Conservation (phyloP, 2,329 filamentous ascomycete genomes). For the Pseudopyricularia javanii region DNA sequence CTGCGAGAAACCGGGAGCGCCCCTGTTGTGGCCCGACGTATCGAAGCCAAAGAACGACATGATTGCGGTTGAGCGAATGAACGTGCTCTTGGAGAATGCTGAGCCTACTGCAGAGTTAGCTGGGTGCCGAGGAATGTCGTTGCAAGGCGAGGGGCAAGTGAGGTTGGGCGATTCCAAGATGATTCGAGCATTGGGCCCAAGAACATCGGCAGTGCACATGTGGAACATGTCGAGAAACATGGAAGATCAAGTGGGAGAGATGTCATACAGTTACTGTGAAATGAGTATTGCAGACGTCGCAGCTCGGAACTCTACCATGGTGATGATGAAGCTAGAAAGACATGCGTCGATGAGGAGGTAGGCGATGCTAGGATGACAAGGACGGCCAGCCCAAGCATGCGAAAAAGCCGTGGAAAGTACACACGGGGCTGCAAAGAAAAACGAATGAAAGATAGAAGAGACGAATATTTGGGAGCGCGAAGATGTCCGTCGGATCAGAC, state of each 20-base stretch:
- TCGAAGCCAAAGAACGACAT: constrained; percentile 96
- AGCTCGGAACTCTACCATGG: constrained; percentile 2
- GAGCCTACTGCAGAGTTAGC: background rate
- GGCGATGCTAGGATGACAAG: background rate
- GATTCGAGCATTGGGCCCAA: background rate
- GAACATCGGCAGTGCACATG: background rate
- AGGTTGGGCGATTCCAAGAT: background rate
- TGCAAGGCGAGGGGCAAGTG: background rate
- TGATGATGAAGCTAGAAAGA: constrained; percentile 1
- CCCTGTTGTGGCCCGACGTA: constrained; percentile 53
- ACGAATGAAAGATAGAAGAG: background rate
- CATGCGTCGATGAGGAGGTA: background rate
- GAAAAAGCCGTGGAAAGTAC: background rate
- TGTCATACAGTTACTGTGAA: constrained; percentile 2
- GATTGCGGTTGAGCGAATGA: background rate
- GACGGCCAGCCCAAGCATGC: background rate
- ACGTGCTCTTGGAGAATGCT: background rate
- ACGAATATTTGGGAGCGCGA: background rate
- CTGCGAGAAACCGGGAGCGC: constrained; percentile 72
- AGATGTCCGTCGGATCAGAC: background rate
- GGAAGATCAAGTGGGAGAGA: background rate
- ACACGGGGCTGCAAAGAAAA: background rate
- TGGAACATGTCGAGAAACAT: background rate
- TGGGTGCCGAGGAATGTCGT: too few species aligned
- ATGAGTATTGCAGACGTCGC: background rate